phyloP scores from a whole-genome alignment of 2,329 filamentous ascomycete species.

The Helotiales sp. region DNA sequence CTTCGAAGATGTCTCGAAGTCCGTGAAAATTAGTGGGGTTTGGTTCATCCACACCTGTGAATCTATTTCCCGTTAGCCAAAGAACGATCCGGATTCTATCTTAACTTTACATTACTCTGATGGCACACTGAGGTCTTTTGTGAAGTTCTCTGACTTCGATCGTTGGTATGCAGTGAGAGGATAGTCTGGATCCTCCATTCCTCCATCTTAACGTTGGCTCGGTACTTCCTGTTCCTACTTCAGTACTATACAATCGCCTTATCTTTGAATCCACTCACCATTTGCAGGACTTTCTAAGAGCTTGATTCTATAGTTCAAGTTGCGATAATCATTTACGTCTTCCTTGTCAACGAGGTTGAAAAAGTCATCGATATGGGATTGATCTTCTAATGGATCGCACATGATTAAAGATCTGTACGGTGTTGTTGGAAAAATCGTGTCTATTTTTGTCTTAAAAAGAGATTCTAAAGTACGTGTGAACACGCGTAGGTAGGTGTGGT shows the following conservation, averaged over 20 bases:
- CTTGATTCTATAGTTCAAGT: not conserved
- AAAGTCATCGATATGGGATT: conserved; percentile 6
- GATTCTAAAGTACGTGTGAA: no score
- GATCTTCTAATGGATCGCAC: conserved; percentile 3
- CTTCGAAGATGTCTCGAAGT: conserved; percentile 1
- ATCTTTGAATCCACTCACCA: not conserved
- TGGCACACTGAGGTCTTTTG: not conserved
- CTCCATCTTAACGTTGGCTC: not conserved
- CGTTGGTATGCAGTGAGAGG: not conserved
- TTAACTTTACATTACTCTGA: not conserved
- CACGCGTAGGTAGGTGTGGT: no score
- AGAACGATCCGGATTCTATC: not conserved
- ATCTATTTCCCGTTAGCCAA: not conserved
- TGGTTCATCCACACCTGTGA: conserved; percentile 1
- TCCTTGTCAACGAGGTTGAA: not conserved
- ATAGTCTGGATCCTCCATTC: not conserved
- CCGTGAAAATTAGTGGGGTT: not conserved
- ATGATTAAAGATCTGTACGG: not conserved
- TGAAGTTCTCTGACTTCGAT: conserved; percentile 5
- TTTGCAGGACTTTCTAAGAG: not conserved
- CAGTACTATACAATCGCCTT: not conserved
- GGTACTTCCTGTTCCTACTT: not conserved
- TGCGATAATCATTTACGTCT: conserved; percentile 2
- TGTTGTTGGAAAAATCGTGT: no score
- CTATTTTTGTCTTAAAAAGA: no score